Conservation (phyloP, 2,329 filamentous ascomycete genomes). For the Cladosporium sphaerospermum region DNA sequence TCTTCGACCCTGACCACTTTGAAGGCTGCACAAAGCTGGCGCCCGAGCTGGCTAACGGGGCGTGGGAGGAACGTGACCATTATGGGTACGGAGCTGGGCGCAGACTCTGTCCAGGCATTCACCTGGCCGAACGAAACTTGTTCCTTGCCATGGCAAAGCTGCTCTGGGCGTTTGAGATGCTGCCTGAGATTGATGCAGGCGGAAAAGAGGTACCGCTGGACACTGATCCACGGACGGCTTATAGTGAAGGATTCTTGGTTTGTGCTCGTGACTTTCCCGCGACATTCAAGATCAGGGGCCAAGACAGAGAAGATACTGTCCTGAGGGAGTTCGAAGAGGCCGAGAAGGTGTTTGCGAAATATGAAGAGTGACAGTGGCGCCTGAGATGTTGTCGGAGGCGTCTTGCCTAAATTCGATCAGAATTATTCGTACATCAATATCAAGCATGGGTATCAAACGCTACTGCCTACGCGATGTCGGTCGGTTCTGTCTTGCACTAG, state of each 20-base stretch:
- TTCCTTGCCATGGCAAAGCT: conserved; percentile 31
- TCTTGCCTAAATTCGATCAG: neutral
- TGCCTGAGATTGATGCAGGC: conserved; percentile 10
- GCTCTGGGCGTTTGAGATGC: conserved; percentile 47
- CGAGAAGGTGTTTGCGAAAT: conserved; percentile 17
- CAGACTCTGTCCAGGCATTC: conserved; percentile 45
- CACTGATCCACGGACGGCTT: conserved; percentile 20
- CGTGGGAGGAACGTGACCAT: conserved; percentile 37
- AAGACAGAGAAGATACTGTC: conserved; percentile 17
- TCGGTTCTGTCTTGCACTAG: no score
- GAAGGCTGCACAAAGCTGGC: conserved; percentile 28
- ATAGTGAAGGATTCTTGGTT: conserved; percentile 23
- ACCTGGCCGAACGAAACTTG: conserved; percentile 45
- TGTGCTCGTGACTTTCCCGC: conserved; percentile 22
- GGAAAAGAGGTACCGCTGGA: conserved; percentile 9
- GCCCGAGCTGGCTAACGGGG: conserved; percentile 31
- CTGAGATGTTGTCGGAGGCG: neutral
- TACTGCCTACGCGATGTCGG: no score
- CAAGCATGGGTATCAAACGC: no score
- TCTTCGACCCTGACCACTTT: conserved; percentile 34
- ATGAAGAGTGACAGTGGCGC: neutral
- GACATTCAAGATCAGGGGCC: conserved; percentile 16
- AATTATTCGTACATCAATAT: no score
- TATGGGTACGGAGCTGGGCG: conserved; percentile 46
- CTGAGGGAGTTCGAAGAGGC: conserved; percentile 19